These are phyloP conservation scores for Laguncularia racemosa DNA, from an alignment of 345 rosid species.

Conservation along the genomic window DNA sequence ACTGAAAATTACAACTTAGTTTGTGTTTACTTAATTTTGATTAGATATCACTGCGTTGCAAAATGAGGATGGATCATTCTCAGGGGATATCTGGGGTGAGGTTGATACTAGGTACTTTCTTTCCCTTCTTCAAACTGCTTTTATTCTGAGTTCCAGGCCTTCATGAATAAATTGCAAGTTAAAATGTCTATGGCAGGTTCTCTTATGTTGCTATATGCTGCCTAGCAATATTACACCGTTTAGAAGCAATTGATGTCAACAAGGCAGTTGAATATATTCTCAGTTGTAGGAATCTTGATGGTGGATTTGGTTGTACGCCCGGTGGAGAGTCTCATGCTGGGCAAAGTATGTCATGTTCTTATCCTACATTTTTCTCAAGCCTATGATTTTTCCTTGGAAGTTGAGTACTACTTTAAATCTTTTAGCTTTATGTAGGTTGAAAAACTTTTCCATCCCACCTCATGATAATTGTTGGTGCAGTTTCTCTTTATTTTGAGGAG, in stretches of 20 bases:
- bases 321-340: conserved; percentile 95
- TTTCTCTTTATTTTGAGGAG: too few species aligned
- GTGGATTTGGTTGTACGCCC: conserved; percentile 96
- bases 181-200: conserved; percentile 27
- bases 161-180: too few species aligned
- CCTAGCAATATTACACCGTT: conserved; percentile 53
- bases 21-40: conserved; percentile 20
- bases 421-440: too few species aligned
- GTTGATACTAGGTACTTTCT: conserved; percentile 68
- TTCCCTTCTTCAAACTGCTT: neutral
- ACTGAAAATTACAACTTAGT: too few species aligned
- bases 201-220: conserved; percentile 83
- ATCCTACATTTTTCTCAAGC: neutral
- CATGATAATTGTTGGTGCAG: too few species aligned
- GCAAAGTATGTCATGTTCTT: conserved; percentile 55
- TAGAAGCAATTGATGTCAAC: conserved; percentile 63
- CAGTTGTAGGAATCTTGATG: conserved; percentile 88
- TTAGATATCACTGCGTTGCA: conserved; percentile 73
- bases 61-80: conserved; percentile 92
- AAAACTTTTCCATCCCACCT: too few species aligned
- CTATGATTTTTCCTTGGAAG: too few species aligned
- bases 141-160: too few species aligned
- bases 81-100: conserved; percentile 97
- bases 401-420: too few species aligned
- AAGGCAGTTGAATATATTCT: conserved; percentile 74